Conservation (phyloP, 2,329 filamentous ascomycete genomes). For the Cercospora nicotianae region DNA sequence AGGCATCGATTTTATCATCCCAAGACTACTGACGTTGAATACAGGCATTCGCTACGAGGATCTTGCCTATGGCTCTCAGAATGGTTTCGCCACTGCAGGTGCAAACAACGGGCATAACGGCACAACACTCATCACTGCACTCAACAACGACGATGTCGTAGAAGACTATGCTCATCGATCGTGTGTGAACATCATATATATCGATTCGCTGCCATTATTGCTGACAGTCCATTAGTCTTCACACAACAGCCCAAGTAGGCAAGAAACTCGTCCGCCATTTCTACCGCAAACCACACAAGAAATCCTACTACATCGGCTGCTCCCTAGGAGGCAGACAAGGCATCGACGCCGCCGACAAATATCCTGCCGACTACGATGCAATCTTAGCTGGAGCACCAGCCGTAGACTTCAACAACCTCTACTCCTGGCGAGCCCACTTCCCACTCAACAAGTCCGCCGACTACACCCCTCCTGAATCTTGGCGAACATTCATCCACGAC, state of each 20-base stretch:
- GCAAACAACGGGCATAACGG: constrained; percentile 6
- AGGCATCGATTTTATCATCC: not conserved
- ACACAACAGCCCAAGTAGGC: not conserved
- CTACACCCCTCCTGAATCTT: constrained; percentile 33
- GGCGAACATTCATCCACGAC: constrained; percentile 43
- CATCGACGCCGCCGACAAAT: constrained; percentile 52
- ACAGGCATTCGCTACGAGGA: not conserved
- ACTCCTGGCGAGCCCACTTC: not conserved
- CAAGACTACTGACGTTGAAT: not conserved
- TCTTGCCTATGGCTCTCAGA: not conserved
- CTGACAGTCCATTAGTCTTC: too few species aligned
- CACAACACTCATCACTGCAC: not conserved
- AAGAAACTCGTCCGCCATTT: not conserved
- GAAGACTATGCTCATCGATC: not conserved
- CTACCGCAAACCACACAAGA: constrained; percentile 42
- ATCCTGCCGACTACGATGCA: constrained; percentile 58
- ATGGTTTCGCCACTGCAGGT: not conserved
- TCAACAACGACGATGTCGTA: not conserved
- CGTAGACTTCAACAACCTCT: constrained; percentile 44
- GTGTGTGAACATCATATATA: not conserved
- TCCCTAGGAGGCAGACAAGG: constrained; percentile 60
- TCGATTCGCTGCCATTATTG: not conserved
- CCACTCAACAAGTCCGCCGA: not conserved
- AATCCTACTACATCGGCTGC: constrained; percentile 58
- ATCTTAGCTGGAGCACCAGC: constrained; percentile 52